These are phyloP conservation scores for Diaporthe longicolla DNA, from an alignment of 2,329 filamentous ascomycete genomes.

Conservation along the genomic window DNA sequence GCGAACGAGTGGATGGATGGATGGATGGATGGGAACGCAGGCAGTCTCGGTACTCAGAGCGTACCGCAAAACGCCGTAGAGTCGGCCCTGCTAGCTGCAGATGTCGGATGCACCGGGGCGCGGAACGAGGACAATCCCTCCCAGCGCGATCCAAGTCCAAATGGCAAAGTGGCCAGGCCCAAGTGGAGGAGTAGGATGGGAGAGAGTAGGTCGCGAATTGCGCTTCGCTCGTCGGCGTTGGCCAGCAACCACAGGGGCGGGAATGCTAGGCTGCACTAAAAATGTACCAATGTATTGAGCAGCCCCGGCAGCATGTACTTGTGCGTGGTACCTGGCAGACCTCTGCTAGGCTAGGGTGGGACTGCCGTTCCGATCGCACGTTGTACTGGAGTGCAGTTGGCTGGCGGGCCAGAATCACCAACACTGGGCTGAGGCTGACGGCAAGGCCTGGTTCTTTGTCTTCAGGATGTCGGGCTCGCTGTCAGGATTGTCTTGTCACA, in stretches of 20 bases:
- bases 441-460: conserved; percentile 1
- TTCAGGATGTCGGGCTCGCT: neutral
- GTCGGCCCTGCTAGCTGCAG: conserved; percentile 24
- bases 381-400: conserved; percentile 17
- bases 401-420: conserved; percentile 18
- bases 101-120: conserved; percentile 35
- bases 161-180: neutral
- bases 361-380: conserved; percentile 25
- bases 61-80: neutral
- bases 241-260: conserved; percentile 24
- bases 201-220: conserved; percentile 22
- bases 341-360: neutral
- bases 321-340: neutral
- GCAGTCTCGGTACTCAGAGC: conserved; percentile 14
- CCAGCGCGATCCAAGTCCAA: conserved; percentile 22
- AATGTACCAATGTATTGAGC: neutral
- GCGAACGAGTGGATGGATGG: neutral
- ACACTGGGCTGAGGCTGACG: conserved; percentile 23
- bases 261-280: conserved; percentile 30
- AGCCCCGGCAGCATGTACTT: neutral
- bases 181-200: neutral
- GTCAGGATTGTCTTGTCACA: neutral
- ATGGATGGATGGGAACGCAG: neutral
- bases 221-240: conserved; percentile 31
- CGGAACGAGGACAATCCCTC: conserved; percentile 35